phyloP scores from a whole-genome alignment of 257 asterid genomes.

The Solanum etuberosum region DNA sequence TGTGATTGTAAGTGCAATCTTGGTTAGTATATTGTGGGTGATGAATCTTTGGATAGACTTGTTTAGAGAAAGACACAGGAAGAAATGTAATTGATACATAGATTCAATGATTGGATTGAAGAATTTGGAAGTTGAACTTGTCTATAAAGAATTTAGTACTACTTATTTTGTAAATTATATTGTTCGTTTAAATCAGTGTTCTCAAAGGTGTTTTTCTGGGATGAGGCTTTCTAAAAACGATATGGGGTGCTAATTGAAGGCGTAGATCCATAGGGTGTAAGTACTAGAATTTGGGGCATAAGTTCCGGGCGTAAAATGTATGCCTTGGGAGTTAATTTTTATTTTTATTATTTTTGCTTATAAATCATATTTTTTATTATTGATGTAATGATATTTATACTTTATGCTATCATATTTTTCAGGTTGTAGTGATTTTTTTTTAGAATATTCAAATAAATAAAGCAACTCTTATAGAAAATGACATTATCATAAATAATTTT shows the following conservation, averaged over 20 bases:
- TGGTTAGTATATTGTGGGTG: slow-evolving; percentile 61
- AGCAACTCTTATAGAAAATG: not conserved
- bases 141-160: not conserved
- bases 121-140: not conserved
- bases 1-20: slow-evolving; percentile 44
- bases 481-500: too few species aligned
- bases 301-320: too few species aligned
- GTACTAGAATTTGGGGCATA: rapidly evolving
- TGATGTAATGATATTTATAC: not conserved
- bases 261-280: rapidly evolving
- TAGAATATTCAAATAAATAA: not conserved
- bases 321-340: not conserved
- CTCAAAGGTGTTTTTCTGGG: too few species aligned
- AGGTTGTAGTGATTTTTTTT: not conserved
- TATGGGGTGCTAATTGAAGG: not conserved
- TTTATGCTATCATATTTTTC: too few species aligned
- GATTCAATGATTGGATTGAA: not conserved
- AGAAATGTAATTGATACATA: slow-evolving; percentile 17
- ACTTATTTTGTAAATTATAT: not conserved
- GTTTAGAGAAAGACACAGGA: slow-evolving; percentile 24
- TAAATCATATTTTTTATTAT: too few species aligned
- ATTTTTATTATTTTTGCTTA: too few species aligned
- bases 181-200: not conserved
- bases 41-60: slow-evolving; percentile 47
- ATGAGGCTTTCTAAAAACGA: not conserved